Base-by-base conservation (phyloP, 768 basidiomycete genomes). In the Tylopilus felleus region DNA sequence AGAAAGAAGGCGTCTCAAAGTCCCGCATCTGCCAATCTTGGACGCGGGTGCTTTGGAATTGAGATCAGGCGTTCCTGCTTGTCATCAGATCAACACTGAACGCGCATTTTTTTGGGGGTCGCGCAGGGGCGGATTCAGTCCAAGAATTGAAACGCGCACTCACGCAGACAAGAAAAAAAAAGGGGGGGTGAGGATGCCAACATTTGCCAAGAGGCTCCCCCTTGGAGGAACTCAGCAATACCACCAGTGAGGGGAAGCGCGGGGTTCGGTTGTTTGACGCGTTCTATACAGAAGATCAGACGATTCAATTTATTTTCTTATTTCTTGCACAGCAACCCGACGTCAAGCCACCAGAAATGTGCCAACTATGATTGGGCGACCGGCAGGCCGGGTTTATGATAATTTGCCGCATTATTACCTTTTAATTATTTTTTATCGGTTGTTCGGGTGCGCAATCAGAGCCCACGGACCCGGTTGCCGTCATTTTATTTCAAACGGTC, bases 401-500 rank as follows among this genome's bases (percentile, higher is more conserved):
- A n/a, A 6, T 21, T 39, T 12, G 35, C 35, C 35, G 35, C 35
- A 36, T 6, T 33, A 33, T 36, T 36, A 27, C 3, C 4, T 38
- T 38, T 38, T 33, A 1, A 14, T 33, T 29, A 29, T 29, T 33
- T 33, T 14, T 36, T 38, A 19, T 57, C 33, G 23, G 46, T n/a
- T 42, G 23, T 33, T 29, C 28, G 52, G 39, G 21, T 22, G 33
- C 35, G 25, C 22, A 16, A 36, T 25, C 33, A 36, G 50, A 27
- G 36, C 38, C 22, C 3, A 23, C 49, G 49, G 46, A 46, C 17
- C 60, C 57, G 46, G 46, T 31, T 48, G 46, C 57, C 56, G 51
- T 53, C 12, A 59, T 28, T 22, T 22, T 7, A 53, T 49, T 49
- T 51, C 53, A 48, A 56, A 29, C 59, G 54, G 60, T 31, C 17